Base-by-base conservation (phyloP, 2,329 filamentous ascomycete species). In the Rhinocladiella similis region DNA sequence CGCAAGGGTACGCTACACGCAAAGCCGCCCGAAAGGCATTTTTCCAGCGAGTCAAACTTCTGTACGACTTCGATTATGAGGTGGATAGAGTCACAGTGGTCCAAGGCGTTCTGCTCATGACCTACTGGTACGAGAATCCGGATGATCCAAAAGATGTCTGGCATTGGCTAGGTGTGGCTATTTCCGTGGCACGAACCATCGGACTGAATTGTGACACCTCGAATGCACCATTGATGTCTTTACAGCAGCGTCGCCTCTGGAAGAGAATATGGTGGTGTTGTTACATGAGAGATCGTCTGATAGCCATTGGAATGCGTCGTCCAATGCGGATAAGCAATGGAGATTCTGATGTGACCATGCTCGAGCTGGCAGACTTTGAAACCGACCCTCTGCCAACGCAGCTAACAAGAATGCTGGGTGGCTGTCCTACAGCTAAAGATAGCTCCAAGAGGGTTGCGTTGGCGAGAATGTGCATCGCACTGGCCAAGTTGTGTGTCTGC, bases 221-320 rank as follows among this genome's bases (percentile, higher is more conserved):
- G 27, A 88, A 86, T 55, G 91, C 89, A 7, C 86, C 83, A 65
- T 50, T 63, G 42, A 90, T 96, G 83, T 82, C 88, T 38, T 73
- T 77, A 2, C 80, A 83, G 51, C 88, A 89, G 67, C 89, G 91
- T 69, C 90, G 86, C 67, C 77, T 97, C 49, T 96, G 92, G 89
- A 96, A 96, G 75, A 83, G 92, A 51, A 94, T 97, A 65, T 97
- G 93, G 93, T 97, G 93, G 93, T 96, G 90, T 29, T 95, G 90
- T 62, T 96, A 96, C 69, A 96, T 96, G 85, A 87, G 92, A 53
- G 93, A 97, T 73, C 88, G 92, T 47, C 81, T 97, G 41, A 91
- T 97, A 61, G 93, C 93, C 1, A 78, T 97, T 12, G 93, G 93
- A 54, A 97, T 97, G 92, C 85, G 93, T 54, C 85, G 93, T 52